A percentile compares a stretch with the other conserved stretches of the same genome.
phyloP scores from a whole-genome alignment of 768 basidiomycete species.

The Pholiota conissans region DNA sequence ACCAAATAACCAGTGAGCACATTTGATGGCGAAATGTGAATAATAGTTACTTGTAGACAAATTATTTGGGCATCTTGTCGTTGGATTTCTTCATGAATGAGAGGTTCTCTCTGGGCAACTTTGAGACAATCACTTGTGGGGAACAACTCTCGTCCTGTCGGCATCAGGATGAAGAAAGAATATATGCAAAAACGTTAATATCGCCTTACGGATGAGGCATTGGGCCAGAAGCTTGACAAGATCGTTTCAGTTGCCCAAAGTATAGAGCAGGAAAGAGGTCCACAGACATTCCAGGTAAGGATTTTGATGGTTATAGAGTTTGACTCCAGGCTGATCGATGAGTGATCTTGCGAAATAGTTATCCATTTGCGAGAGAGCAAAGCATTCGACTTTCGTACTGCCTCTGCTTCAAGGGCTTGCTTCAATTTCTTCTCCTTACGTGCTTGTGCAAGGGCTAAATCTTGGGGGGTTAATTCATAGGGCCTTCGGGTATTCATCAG shows the following conservation, averaged over 20 bases:
- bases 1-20: too few species aligned
- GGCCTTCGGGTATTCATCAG: slow-evolving; percentile 1
- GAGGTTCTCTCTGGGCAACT: slow-evolving; percentile 66
- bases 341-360: slow-evolving; percentile 17
- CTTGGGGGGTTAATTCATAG: slow-evolving; percentile 47
- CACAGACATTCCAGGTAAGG: slow-evolving; percentile 84
- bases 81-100: slow-evolving; percentile 77
- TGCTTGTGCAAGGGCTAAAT: slow-evolving; percentile 53
- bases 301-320: slow-evolving; percentile 45
- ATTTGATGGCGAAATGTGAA: too few species aligned
- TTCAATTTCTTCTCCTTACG: slow-evolving; percentile 47
- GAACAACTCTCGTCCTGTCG: slow-evolving; percentile 69
- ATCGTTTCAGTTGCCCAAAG: slow-evolving; percentile 12
- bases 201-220: slow-evolving; percentile 67
- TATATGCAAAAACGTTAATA: neutral
- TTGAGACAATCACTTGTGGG: slow-evolving; percentile 86
- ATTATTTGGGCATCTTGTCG: slow-evolving; percentile 76
- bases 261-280: slow-evolving; percentile 4
- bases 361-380: slow-evolving; percentile 44
- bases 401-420: slow-evolving; percentile 22
- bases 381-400: slow-evolving; percentile 13
- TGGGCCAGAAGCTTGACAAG: slow-evolving; percentile 68
- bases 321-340: slow-evolving; percentile 11
- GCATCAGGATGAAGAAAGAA: neutral
- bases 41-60: slow-evolving; percentile 73